Conservation (phyloP, 441 rosid species). For the Kokia cookei region DNA sequence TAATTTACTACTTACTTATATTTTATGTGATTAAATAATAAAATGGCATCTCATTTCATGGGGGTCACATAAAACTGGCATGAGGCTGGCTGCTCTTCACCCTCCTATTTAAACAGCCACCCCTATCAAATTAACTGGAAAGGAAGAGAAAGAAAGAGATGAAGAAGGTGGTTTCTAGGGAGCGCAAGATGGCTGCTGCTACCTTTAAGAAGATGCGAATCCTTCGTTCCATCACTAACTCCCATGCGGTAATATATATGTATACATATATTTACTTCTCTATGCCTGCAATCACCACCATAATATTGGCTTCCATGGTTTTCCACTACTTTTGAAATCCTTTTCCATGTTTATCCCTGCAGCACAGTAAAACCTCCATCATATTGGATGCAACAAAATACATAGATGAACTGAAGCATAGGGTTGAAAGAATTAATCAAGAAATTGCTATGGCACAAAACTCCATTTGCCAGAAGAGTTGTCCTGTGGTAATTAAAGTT, state of each 20-base stretch:
- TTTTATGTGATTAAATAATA: neutral
- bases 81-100: neutral
- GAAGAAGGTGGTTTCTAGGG: constrained; percentile 16
- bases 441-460: constrained; percentile 8
- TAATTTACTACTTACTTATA: too few species aligned
- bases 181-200: constrained; percentile 21
- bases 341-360: constrained; percentile 3
- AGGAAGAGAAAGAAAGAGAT: neutral
- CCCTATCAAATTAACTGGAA: neutral
- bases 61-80: neutral
- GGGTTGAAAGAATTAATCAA: constrained; percentile 19
- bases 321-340: neutral
- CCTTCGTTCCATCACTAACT: constrained; percentile 32
- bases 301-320: too few species aligned
- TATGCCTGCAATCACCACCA: too few species aligned
- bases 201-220: constrained; percentile 25
- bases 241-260: constrained; percentile 23
- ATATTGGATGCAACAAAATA: constrained; percentile 28
- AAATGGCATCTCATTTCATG: neutral
- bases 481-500: constrained; percentile 16
- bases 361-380: constrained; percentile 22
- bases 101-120: constrained; percentile 5
- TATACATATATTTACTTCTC: neutral
- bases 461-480: constrained; percentile 6
- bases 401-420: constrained; percentile 26